Evolutionary conservation across 1,139 yeast species (phyloP).

Genomic region (Suhomyces bolitotheri): DNA sequence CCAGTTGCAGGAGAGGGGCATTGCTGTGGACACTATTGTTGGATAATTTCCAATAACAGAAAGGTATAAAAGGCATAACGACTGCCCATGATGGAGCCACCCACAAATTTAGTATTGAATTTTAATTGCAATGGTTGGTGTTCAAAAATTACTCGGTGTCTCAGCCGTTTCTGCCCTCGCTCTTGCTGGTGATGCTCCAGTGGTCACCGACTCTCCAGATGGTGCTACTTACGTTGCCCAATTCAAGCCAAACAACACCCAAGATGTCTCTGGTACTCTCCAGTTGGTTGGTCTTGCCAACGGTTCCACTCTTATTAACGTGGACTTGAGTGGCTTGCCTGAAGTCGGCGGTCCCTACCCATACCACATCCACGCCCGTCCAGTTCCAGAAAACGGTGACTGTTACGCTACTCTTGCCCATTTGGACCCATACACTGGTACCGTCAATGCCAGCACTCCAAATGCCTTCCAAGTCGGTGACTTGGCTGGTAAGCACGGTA

Average conservation of each 20-base stretch:
- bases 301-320: slow-evolving; percentile 36
- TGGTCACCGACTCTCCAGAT: slow-evolving; percentile 27
- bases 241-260: slow-evolving; percentile 19
- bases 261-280: slow-evolving; percentile 31
- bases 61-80: too few species aligned
- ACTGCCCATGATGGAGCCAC: too few species aligned
- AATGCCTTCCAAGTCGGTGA: slow-evolving; percentile 40
- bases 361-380: slow-evolving; percentile 42
- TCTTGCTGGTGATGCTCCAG: slow-evolving; percentile 28
- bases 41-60: too few species aligned
- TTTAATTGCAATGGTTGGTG: slow-evolving; percentile 15
- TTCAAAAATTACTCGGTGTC: slow-evolving; percentile 5
- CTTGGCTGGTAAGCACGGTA: slow-evolving; percentile 45
- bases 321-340: slow-evolving; percentile 38
- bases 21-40: too few species aligned
- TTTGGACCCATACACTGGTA: slow-evolving; percentile 44
- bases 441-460: slow-evolving; percentile 25
- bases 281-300: slow-evolving; percentile 31
- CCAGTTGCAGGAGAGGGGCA: too few species aligned
- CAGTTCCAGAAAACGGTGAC: slow-evolving; percentile 42
- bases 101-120: too few species aligned
- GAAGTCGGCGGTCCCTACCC: slow-evolving; percentile 41
- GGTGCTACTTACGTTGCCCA: slow-evolving; percentile 25
- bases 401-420: slow-evolving; percentile 41
- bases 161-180: slow-evolving; percentile 14